A percentile compares a stretch with the other conserved stretches of the same genome.
Evolutionary conservation across 2,329 filamentous ascomycete species (phyloP).

Genomic region (Colletotrichum simmondsii): DNA sequence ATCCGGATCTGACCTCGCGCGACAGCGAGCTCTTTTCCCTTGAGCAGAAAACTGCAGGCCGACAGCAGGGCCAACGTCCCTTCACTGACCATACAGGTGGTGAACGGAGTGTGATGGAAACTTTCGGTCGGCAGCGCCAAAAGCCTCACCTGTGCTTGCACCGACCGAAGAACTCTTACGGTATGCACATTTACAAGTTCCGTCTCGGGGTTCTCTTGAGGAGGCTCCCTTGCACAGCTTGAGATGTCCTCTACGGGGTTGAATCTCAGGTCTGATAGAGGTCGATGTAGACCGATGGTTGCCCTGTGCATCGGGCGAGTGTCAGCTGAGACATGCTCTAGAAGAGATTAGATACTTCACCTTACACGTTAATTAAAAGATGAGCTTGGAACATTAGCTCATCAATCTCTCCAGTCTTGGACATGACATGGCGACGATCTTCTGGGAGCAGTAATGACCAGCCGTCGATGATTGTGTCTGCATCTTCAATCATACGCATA

Average conservation of each 20-base stretch:
- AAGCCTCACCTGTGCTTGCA: conserved; percentile 51
- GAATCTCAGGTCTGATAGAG: conserved; percentile 51
- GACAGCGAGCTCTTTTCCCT: conserved; percentile 43
- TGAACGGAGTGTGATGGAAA: conserved; percentile 52
- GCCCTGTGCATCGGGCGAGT: conserved; percentile 37
- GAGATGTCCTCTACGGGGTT: conserved; percentile 50
- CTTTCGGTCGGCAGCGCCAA: conserved; percentile 46
- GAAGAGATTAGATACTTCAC: neutral
- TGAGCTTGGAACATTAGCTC: conserved; percentile 45
- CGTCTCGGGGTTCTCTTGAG: conserved; percentile 35
- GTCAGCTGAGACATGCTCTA: neutral
- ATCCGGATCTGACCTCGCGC: conserved; percentile 54
- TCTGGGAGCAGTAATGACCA: conserved; percentile 51
- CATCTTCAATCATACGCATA: conserved; percentile 42
- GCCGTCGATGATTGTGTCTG: conserved; percentile 49
- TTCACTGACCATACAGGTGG: conserved; percentile 52
- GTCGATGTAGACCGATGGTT: conserved; percentile 49
- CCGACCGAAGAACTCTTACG: conserved; percentile 47
- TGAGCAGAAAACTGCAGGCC: conserved; percentile 49
- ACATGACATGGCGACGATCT: conserved; percentile 45
- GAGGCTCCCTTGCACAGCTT: conserved; percentile 45
- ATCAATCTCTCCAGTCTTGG: conserved; percentile 40
- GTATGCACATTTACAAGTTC: conserved; percentile 50
- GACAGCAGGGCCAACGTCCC: conserved; percentile 49
- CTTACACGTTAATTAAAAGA: conserved; percentile 40